Evolutionary conservation across 1,284 basidiomycete genomes (phyloP).

Genomic region (Ustilago bromivora): DNA sequence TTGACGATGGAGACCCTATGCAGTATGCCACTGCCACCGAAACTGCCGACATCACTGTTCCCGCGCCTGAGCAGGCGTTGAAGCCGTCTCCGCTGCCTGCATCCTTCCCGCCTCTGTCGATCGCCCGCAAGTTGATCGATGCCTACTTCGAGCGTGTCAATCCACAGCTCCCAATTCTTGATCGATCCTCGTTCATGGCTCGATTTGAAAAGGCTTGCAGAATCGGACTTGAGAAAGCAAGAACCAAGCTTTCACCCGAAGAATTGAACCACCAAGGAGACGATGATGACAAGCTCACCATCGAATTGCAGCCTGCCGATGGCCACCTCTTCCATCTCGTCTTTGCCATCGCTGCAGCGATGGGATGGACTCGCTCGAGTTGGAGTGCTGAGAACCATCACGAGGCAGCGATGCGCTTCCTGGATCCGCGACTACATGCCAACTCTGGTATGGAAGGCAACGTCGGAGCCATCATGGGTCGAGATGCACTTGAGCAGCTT

Average conservation of each 20-base stretch:
- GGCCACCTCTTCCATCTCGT: conserved; percentile 56
- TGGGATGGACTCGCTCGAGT: conserved; percentile 47
- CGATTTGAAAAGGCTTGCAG: conserved; percentile 47
- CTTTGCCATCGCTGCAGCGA: conserved; percentile 51
- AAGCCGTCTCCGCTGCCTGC: conserved; percentile 47
- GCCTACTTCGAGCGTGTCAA: conserved; percentile 55
- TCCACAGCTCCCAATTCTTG: conserved; percentile 49
- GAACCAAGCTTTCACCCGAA: conserved; percentile 26
- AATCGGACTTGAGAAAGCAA: conserved; percentile 28
- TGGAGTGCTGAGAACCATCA: conserved; percentile 54
- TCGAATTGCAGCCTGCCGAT: conserved; percentile 51
- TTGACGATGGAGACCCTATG: conserved; percentile 51
- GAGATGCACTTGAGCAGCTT: conserved; percentile 52
- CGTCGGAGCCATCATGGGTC: conserved; percentile 52
- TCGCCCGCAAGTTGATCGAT: conserved; percentile 47
- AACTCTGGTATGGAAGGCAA: conserved; percentile 33
- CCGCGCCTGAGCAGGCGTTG: conserved; percentile 44
- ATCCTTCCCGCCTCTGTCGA: conserved; percentile 48
- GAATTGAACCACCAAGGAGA: conserved; percentile 11
- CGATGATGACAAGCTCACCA: conserved; percentile 39
- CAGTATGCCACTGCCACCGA: conserved; percentile 53
- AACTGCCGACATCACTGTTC: conserved; percentile 50
- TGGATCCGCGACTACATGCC: conserved; percentile 35
- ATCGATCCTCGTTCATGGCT: conserved; percentile 37
- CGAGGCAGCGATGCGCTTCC: conserved; percentile 53